Base-by-base conservation (phyloP, 2,329 filamentous ascomycete species). In the Chrysoporthe puriensis region DNA sequence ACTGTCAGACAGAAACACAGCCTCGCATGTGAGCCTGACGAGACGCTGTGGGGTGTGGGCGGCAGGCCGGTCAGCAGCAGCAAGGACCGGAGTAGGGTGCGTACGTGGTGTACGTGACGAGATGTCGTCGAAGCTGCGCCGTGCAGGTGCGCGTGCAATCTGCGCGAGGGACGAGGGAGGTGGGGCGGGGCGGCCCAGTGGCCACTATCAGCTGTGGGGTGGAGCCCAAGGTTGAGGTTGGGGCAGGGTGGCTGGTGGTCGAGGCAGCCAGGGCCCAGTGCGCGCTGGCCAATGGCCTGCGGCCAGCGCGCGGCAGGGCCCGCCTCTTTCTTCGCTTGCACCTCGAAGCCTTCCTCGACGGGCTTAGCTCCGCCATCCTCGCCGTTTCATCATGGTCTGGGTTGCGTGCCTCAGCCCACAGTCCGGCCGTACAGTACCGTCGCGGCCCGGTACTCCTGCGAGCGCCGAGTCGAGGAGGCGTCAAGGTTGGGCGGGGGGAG, bases 331-430 rank as follows among this genome's bases (percentile, higher is more conserved):
- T 58, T 58, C 54, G 54, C 63, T 50, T 42, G 63, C 63, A 64
- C 63, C 26, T 64, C 42, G 63, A 64, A 64, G 63, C 63, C 63
- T 64, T 50, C 63, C 52, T 58, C 21, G 42, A 11, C 44, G 26
- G 63, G 54, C 54, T 64, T 64, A 64, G 63, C 63, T 18, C 42
- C 21, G 9, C 32, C 52, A 44, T 64, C 63, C 52, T 48, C 36
- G 52, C 32, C 50, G 63, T 64, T 64, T 64, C 63, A 64, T 46
- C 63, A 64, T 57, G 54, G 63, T 43, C 54, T 58, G 52, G 52
- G 63, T 40, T 52, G 54, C 42, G 34, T 46, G 52, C 63, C 14
- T n/a, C 42, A 64, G 46, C 62, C 63, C 42, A 46, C 21, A 46
- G 9, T 8, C 26, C 40, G 13, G 34, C 40, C 13, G 26, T 36